These are phyloP conservation scores for Cordyceps sp. DNA, from an alignment of 2,329 filamentous ascomycete genomes.

Conservation along the genomic window DNA sequence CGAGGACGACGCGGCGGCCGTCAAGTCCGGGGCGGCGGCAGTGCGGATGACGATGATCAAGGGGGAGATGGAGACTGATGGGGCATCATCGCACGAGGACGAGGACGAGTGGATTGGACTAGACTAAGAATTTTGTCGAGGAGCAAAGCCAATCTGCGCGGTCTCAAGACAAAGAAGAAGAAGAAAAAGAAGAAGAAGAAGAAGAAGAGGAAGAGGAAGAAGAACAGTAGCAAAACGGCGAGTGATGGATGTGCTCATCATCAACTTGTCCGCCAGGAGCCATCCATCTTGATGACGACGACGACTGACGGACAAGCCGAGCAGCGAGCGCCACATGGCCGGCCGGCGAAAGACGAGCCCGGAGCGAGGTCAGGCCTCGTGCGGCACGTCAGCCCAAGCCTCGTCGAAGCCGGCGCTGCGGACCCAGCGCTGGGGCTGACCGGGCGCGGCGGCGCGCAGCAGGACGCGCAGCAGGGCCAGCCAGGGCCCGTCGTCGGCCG, in stretches of 20 bases:
- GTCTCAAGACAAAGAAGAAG: no score
- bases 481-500: conserved; percentile 39
- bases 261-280: neutral
- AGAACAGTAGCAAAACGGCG: neutral
- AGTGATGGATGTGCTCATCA: neutral
- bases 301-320: no score
- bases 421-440: conserved; percentile 36
- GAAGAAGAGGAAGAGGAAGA: no score
- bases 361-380: neutral
- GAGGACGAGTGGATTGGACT: conserved; percentile 31
- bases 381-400: conserved; percentile 40
- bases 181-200: no score
- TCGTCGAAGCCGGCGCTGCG: conserved; percentile 44
- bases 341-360: no score
- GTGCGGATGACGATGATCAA: conserved; percentile 10
- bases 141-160: no score
- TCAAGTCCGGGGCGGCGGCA: neutral
- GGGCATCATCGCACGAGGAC: conserved; percentile 14
- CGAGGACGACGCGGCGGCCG: conserved; percentile 7
- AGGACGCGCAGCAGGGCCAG: conserved; percentile 41
- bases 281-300: neutral
- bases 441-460: conserved; percentile 41
- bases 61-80: conserved; percentile 15
- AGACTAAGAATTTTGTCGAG: no score
- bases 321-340: no score